Evolutionary conservation across 2,329 filamentous ascomycete species (phyloP).

Genomic region (Colletotrichum eleusines): DNA sequence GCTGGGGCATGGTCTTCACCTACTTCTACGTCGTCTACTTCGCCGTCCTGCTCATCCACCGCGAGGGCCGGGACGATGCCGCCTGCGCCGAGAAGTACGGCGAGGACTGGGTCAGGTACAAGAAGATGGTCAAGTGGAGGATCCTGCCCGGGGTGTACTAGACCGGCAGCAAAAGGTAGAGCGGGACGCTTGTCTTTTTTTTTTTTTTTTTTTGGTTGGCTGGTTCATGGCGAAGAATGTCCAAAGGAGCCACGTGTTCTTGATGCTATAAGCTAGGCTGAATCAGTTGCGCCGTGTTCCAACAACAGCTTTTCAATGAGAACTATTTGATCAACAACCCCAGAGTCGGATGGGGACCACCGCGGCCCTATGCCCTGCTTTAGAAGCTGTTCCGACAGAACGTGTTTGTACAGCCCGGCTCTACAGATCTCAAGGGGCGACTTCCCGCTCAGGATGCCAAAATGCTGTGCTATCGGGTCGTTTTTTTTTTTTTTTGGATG

Average conservation of each 20-base stretch:
- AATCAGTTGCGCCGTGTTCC: background rate
- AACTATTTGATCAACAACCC: no score
- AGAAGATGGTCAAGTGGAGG: constrained; percentile 76
- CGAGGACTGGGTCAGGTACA: constrained; percentile 84
- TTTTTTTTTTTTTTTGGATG: no score
- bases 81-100: constrained; percentile 87
- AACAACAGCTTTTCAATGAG: background rate
- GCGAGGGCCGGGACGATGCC: constrained; percentile 82
- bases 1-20: constrained; percentile 83
- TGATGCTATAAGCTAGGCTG: no score
- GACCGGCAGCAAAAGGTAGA: no score
- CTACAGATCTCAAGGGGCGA: background rate
- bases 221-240: no score
- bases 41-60: constrained; percentile 81
- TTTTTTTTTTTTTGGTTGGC: no score
- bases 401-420: background rate
- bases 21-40: constrained; percentile 91
- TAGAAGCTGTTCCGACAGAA: no score
- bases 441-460: accelerated
- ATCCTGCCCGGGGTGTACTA: constrained; percentile 84
- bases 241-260: no score
- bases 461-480: accelerated
- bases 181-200: no score
- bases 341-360: no score
- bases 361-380: no score